Evolutionary conservation across 305 asterid species (phyloP), one percentile per base, ranked within the genome.

Genomic region (Fraxinus xanthoxyloides): DNA sequence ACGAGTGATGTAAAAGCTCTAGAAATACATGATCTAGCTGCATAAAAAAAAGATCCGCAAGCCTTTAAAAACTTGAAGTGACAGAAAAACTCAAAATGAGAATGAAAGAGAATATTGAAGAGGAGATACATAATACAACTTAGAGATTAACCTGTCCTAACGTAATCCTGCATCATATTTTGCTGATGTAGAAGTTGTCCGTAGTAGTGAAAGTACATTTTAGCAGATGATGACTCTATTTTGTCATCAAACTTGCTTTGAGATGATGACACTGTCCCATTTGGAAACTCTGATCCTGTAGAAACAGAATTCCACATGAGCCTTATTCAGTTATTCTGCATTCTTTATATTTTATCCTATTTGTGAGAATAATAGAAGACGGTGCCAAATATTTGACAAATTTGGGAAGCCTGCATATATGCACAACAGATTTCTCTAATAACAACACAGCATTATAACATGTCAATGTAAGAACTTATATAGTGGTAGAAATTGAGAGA

Each of bases 181-280:
- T 97, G 99, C 88, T 97, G 99, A 90, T 97, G 99, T 69, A 97
- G 90, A 74, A 97, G 94, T 81, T 94, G 99, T 28, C 98, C 99
- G 21, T 97, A 94, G 89, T 94, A 97, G 85, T 97, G 98, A 78
- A 97, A 97, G 89, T 97, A 97, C 99, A 97, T 93, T 87, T 93
- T 93, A 85, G 98, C 97, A 77, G 98, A 97, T 80, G 98, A 91
- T 79, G 99, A 85, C 91, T 97, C 99, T 81, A 93, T 94, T 87
- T 97, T 94, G 86, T 89, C 93, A 85, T 97, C 98, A 85, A 97
- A 97, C 90, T 93, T 97, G 93, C 95, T 91, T 80, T 85, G 82
- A 2, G 89, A 87, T 77, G 91, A 77, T 80, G 87, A 82, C 21
- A 85, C 77, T 65, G 79, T 83, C 85, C 98, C 98, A 85, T 93